Percentiles rank a stretch among this genome's conserved stretches.
These are phyloP conservation scores for Panellus pusillus DNA, from an alignment of 768 basidiomycete genomes.

Conservation along the genomic window DNA sequence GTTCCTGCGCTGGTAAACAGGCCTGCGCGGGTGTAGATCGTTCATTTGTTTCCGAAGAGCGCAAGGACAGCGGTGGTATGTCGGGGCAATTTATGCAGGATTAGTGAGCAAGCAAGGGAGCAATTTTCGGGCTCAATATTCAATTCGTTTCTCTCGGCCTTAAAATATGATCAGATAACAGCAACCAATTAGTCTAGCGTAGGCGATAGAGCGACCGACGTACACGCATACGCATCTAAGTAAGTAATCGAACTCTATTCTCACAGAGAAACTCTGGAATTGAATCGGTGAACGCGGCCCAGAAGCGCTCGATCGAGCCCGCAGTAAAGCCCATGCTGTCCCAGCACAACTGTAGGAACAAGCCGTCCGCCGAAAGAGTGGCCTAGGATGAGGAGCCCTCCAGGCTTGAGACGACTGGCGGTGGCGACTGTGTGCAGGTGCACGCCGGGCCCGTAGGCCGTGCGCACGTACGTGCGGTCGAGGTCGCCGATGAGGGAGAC, in stretches of 20 bases:
- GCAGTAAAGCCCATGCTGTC: conserved; percentile 31
- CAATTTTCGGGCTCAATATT: no score
- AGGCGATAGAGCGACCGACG: no score
- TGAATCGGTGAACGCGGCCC: conserved; percentile 26
- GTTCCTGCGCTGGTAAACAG: no score
- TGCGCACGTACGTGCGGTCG: conserved; percentile 61
- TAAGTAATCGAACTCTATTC: neutral
- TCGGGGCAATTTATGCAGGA: no score
- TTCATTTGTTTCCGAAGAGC: no score
- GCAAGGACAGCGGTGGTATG: no score
- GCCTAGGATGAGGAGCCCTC: conserved; percentile 61
- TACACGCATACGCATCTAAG: no score
- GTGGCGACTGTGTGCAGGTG: conserved; percentile 61
- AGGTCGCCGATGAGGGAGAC: conserved; percentile 70
- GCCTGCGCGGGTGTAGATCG: no score
- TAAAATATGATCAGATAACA: no score
- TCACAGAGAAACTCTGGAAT: conserved; percentile 21
- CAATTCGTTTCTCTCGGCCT: no score
- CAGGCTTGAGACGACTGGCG: conserved; percentile 60
- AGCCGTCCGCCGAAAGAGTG: conserved; percentile 61
- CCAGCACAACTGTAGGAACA: conserved; percentile 45
- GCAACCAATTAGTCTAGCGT: no score
- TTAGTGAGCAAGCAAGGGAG: no score
- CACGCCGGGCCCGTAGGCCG: conserved; percentile 40
- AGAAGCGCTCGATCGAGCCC: conserved; percentile 30